phyloP scores from a whole-genome alignment of 495 filamentous ascomycete genomes.

The Annulohypoxylon nitens region DNA sequence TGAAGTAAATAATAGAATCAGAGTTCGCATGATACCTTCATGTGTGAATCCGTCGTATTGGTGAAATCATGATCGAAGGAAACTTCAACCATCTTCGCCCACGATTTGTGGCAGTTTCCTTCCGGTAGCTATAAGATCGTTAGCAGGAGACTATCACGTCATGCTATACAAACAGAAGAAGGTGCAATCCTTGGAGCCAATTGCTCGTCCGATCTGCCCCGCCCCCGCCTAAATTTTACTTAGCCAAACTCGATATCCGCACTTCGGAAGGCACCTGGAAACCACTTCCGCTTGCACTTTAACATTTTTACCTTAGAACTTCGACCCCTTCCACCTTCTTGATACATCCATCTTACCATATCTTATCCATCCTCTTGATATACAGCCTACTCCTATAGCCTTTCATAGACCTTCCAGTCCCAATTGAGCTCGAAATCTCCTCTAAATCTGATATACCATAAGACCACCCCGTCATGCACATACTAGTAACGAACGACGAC shows the following conservation, averaged over 20 bases:
- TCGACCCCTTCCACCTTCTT: not conserved
- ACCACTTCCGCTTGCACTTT: slow-evolving; percentile 8
- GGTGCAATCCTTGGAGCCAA: slow-evolving; percentile 16
- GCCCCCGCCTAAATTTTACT: slow-evolving; percentile 40
- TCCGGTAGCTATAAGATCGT: slow-evolving; percentile 9
- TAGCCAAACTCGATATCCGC: slow-evolving; percentile 23
- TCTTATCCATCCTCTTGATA: not conserved
- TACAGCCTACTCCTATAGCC: not conserved
- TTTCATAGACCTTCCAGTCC: not conserved
- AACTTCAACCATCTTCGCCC: not conserved
- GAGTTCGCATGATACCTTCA: not conserved
- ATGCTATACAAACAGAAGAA: slow-evolving; percentile 23
- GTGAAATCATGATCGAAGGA: not conserved
- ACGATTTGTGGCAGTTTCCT: not conserved
- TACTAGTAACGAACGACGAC: slow-evolving; percentile 83
- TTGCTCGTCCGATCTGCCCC: slow-evolving; percentile 26
- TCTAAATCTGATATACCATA: not conserved
- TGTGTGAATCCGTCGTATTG: not conserved
- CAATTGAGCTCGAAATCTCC: slow-evolving; percentile 21
- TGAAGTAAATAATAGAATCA: not conserved
- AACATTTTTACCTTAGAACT: not conserved
- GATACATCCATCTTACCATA: not conserved
- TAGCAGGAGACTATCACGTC: slow-evolving; percentile 39
- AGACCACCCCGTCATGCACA: slow-evolving; percentile 55
- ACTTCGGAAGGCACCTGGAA: slow-evolving; percentile 4